Percentiles rank a stretch among this genome's conserved stretches.
Evolutionary conservation across 805 yeast genomes (phyloP).

Genomic region (Barnettozyma pratensis): DNA sequence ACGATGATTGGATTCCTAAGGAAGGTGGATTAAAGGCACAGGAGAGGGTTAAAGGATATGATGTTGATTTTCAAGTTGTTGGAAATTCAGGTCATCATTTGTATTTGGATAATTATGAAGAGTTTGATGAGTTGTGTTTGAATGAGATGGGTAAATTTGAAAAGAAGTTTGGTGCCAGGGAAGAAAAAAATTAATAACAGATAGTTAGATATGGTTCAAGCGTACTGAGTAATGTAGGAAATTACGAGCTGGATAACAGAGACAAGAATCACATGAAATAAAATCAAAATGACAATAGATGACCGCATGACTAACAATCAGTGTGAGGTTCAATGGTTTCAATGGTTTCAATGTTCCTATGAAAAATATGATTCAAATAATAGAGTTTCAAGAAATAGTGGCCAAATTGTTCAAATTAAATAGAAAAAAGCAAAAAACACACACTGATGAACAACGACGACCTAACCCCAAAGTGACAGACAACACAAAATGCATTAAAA

Average conservation of each 20-base stretch:
- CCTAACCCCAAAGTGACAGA: background rate
- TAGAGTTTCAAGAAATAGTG: background rate
- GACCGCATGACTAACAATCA: background rate
- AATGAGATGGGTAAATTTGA: slow-evolving; percentile 43
- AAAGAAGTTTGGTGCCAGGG: background rate
- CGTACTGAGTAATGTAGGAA: too few species aligned
- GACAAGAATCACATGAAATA: too few species aligned
- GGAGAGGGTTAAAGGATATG: slow-evolving; percentile 21
- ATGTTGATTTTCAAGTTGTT: slow-evolving; percentile 36
- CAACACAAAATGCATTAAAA: background rate
- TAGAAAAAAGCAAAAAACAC: background rate
- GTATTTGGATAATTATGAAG: slow-evolving; percentile 59
- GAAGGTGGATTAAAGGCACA: slow-evolving; percentile 34
- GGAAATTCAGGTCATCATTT: slow-evolving; percentile 70
- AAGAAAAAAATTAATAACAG: background rate
- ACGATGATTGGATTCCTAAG: slow-evolving; percentile 60
- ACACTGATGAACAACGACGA: background rate
- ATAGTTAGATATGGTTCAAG: background rate
- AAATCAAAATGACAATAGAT: background rate
- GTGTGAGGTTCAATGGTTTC: too few species aligned
- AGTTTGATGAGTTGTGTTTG: slow-evolving; percentile 47
- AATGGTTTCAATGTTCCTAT: too few species aligned
- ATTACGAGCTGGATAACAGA: too few species aligned
- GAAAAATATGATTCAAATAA: background rate
- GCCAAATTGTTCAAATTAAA: background rate